Conservation (phyloP, 331 rosid genomes). For the Stylosanthes scabra region DNA sequence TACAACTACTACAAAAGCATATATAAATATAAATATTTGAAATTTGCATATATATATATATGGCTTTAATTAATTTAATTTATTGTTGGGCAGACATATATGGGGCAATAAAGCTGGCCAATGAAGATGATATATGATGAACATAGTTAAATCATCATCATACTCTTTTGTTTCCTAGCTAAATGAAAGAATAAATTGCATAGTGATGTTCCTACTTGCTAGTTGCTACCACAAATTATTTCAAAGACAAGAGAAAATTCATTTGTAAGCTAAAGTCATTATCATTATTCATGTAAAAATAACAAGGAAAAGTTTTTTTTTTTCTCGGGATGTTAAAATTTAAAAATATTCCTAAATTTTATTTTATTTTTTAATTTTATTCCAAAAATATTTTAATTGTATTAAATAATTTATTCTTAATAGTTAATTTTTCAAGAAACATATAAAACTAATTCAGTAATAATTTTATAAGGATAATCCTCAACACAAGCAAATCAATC, state of each 20-base stretch:
- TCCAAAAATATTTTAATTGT: too few relatives aligned
- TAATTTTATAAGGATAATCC: too few relatives aligned
- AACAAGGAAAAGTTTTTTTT: too few relatives aligned
- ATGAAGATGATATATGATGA: conserved; percentile 19
- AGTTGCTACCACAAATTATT: neutral
- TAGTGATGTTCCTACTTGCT: neutral
- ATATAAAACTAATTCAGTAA: too few relatives aligned
- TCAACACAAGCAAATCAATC: too few relatives aligned
- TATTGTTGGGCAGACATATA: neutral
- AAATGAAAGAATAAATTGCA: neutral
- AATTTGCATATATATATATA: neutral
- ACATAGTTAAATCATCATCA: conserved; percentile 21
- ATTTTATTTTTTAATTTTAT: too few relatives aligned
- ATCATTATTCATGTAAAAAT: neutral
- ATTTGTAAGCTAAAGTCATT: neutral
- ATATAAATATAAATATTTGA: conserved; percentile 14
- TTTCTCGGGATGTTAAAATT: too few relatives aligned
- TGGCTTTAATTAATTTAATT: neutral
- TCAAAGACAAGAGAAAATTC: neutral
- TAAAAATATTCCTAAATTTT: too few relatives aligned
- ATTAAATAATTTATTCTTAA: too few relatives aligned
- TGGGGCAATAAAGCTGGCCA: conserved; percentile 37
- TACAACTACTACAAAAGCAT: too few relatives aligned
- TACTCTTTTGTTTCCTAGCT: conserved; percentile 31
- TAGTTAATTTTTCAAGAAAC: too few relatives aligned